Base-by-base conservation (phyloP, 345 rosid species). In the Euphorbia lathyris region DNA sequence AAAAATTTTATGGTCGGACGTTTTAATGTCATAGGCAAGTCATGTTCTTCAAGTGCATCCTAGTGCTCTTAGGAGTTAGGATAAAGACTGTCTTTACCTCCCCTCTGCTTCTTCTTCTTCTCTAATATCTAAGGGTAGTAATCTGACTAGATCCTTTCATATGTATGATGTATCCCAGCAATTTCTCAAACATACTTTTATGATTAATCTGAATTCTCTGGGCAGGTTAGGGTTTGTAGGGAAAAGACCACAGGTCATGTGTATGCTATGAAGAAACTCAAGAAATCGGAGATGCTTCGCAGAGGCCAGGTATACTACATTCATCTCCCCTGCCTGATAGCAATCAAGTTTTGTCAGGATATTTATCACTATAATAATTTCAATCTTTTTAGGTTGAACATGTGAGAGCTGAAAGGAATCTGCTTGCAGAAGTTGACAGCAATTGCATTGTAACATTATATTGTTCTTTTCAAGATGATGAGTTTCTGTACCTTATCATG, bases 381-480 rank as follows among this genome's bases (percentile, higher is more conserved):
- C 48, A 30, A 36, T 69, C 40, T 60, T 48, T 58, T 69, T 78
- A 93, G 98, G 98, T 91, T 58, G 97, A 93, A 80, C 97, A 91
- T 81, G 98, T 93, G 69, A 91, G 75, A 85, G 90, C 98, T 73
- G 98, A 93, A 78, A 83, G 98, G 84, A 90, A 93, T 80, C 87
- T 93, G 77, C 91, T 93, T 36, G 97, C 98, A 23, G 98, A 93
- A 83, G 96, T 93, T 67, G 98, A 93, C 73, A 93, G 98, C 84
- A 87, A 84, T 71, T 93, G 93, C 83, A 93, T 93, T n/a, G 98
- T 93, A 81, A 90, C 90, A 75, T 83, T 93, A 65, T 93, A 93
- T 74, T 93, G 88, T 76, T 93, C 98, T 74, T 93, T 93, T 77
- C 98, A 93, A 83, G 98, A 93, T 77, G 86, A 93, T 13, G 98